Evolutionary conservation across 139 green algal species (phyloP).

Genomic region (Closterium sp.): DNA sequence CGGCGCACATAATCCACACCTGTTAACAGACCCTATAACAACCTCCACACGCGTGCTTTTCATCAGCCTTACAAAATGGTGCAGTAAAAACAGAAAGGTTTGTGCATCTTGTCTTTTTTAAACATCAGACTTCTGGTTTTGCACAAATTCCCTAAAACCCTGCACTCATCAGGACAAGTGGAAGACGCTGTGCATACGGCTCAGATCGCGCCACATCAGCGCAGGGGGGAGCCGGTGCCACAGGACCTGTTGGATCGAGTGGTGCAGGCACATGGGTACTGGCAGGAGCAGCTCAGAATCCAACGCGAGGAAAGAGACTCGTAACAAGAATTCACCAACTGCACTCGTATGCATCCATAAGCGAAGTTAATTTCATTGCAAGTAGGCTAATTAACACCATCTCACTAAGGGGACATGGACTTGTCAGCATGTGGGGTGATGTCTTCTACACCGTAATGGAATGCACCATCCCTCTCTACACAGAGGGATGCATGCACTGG

Average conservation of each 20-base stretch:
- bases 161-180: conserved; percentile 41
- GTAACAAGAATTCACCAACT: background rate
- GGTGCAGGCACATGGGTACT: conserved; percentile 19
- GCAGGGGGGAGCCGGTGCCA: conserved; percentile 33
- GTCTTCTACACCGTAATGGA: no score
- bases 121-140: background rate
- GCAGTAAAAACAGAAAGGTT: no score
- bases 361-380: no score
- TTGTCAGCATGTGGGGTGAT: no score
- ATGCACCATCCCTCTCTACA: no score
- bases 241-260: conserved; percentile 40
- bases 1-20: no score
- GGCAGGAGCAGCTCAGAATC: conserved; percentile 1
- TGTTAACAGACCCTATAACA: no score
- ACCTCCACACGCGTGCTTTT: no score
- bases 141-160: background rate
- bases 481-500: no score
- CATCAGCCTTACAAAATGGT: no score
- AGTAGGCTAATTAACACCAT: no score
- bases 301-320: background rate
- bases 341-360: background rate
- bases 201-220: conserved; percentile 44
- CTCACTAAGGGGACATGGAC: no score
- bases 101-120: background rate
- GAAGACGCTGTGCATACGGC: conserved; percentile 47